A percentile compares a stretch with the other conserved stretches of the same genome.
Evolutionary conservation across 805 yeast genomes (phyloP).

Genomic region (Ogataea pilisensis): DNA sequence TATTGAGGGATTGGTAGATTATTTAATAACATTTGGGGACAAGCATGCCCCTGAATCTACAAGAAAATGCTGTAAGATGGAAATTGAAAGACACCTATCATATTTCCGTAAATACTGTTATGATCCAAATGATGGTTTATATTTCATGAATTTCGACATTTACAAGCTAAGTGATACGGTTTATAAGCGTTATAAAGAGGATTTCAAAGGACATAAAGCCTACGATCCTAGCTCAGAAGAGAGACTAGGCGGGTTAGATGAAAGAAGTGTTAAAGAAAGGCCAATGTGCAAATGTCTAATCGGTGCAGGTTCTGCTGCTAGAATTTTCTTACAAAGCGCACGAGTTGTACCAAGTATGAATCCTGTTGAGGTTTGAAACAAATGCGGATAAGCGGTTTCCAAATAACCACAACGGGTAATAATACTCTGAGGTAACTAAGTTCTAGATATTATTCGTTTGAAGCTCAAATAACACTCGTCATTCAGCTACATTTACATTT

Average conservation of each 20-base stretch:
- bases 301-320: slow-evolving; percentile 64
- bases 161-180: slow-evolving; percentile 47
- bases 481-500: no score
- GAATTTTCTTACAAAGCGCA: slow-evolving; percentile 66
- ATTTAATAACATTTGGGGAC: slow-evolving; percentile 46
- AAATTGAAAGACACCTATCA: slow-evolving; percentile 49
- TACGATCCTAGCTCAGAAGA: slow-evolving; percentile 47
- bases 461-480: no score
- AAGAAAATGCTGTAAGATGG: slow-evolving; percentile 31
- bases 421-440: no score
- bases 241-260: slow-evolving; percentile 40
- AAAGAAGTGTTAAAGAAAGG: slow-evolving; percentile 25
- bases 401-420: no score
- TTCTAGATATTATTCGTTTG: not conserved
- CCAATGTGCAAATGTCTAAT: slow-evolving; percentile 42
- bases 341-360: slow-evolving; percentile 42
- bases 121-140: slow-evolving; percentile 56
- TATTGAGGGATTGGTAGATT: slow-evolving; percentile 67
- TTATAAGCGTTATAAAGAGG: slow-evolving; percentile 45
- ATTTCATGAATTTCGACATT: slow-evolving; percentile 57
- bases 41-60: slow-evolving; percentile 32
- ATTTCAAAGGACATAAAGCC: slow-evolving; percentile 52
- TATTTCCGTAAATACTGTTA: slow-evolving; percentile 54
- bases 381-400: no score
- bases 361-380: slow-evolving; percentile 13